Percentiles rank a stretch among this genome's conserved stretches.
These are phyloP conservation scores for Hortiboletus flavorubellus DNA, from an alignment of 768 basidiomycete species.

Conservation along the genomic window DNA sequence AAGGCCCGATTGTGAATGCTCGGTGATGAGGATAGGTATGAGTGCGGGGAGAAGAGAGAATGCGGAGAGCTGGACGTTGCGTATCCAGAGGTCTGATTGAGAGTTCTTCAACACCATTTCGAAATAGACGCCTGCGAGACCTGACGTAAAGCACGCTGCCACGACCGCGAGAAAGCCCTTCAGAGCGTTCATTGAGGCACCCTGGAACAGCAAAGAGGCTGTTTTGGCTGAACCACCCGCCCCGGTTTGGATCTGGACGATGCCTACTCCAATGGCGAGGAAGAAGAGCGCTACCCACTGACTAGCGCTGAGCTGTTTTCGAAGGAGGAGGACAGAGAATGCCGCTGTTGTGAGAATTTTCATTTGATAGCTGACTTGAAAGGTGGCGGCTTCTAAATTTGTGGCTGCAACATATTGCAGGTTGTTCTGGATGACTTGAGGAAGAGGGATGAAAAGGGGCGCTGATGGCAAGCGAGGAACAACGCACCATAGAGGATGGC, in stretches of 20 bases:
- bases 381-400: slow-evolving; percentile 92
- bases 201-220: slow-evolving; percentile 32
- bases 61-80: slow-evolving; percentile 92
- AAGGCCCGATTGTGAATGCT: slow-evolving; percentile 38
- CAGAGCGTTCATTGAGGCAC: slow-evolving; percentile 69
- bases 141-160: slow-evolving; percentile 91
- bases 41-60: slow-evolving; percentile 92
- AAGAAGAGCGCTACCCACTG: slow-evolving; percentile 87
- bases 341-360: slow-evolving; percentile 93
- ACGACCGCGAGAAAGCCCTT: slow-evolving; percentile 89
- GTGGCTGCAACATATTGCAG: slow-evolving; percentile 93
- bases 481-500: slow-evolving; percentile 83
- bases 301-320: slow-evolving; percentile 63
- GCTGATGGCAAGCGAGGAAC: not conserved
- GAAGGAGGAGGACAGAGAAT: slow-evolving; percentile 80
- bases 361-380: slow-evolving; percentile 97
- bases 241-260: slow-evolving; percentile 78
- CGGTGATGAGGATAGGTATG: slow-evolving; percentile 65
- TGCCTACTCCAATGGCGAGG: slow-evolving; percentile 84
- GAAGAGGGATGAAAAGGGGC: slow-evolving; percentile 6
- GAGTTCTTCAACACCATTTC: slow-evolving; percentile 96
- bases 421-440: slow-evolving; percentile 85
- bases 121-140: slow-evolving; percentile 96
- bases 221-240: slow-evolving; percentile 22
- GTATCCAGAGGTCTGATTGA: slow-evolving; percentile 88